phyloP scores from a whole-genome alignment of 768 basidiomycete species.

The Lentinula edodes region DNA sequence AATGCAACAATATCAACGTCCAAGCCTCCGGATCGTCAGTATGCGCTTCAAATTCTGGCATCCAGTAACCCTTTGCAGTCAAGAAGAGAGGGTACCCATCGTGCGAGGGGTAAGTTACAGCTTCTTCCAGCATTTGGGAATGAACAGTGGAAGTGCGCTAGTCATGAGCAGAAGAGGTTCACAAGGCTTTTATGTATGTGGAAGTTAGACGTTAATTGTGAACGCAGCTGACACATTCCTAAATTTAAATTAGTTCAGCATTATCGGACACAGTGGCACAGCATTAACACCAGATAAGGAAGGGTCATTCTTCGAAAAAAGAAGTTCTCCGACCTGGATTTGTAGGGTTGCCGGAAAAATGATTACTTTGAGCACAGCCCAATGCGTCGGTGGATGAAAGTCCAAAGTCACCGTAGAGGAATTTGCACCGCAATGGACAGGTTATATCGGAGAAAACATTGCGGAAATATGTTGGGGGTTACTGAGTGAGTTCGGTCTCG shows the following conservation, averaged over 20 bases:
- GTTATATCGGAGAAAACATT: conserved; percentile 1
- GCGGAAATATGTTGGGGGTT: too few species aligned
- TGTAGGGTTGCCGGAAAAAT: not conserved
- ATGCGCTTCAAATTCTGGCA: conserved; percentile 30
- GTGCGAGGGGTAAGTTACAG: conserved; percentile 31
- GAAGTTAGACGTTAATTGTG: not conserved
- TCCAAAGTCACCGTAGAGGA: not conserved
- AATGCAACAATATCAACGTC: conserved; percentile 60
- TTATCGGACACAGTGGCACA: not conserved
- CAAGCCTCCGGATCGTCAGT: conserved; percentile 34
- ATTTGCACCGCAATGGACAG: conserved; percentile 4
- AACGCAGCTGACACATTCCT: not conserved
- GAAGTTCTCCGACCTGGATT: not conserved
- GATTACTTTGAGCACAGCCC: not conserved
- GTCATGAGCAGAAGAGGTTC: conserved; percentile 8
- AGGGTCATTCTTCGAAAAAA: not conserved
- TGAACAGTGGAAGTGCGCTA: conserved; percentile 5
- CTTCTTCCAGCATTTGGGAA: not conserved
- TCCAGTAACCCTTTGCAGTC: conserved; percentile 56
- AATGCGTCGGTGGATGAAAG: not conserved
- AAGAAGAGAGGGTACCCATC: conserved; percentile 41
- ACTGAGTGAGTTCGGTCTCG: too few species aligned
- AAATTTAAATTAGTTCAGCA: not conserved
- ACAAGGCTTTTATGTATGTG: not conserved
- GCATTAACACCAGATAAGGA: not conserved